Percentiles rank a stretch among this genome's conserved stretches.
Conservation (phyloP, 2,329 filamentous ascomycete species). For the Penicillium occitanis region DNA sequence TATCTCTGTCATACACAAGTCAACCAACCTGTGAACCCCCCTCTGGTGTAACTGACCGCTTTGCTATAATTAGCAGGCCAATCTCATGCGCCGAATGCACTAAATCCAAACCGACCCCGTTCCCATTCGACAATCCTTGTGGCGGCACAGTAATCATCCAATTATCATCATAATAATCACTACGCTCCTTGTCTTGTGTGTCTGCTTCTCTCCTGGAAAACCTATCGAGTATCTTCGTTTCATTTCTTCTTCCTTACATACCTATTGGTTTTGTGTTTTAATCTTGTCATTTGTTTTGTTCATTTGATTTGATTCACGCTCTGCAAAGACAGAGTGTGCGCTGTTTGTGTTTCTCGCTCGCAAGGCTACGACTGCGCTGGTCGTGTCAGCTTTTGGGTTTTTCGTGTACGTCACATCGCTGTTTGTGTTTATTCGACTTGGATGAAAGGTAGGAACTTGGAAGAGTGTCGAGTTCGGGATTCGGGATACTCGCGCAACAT, state of each 20-base stretch:
- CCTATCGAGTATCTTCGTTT: not conserved
- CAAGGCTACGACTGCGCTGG: conserved; percentile 19
- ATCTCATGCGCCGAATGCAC: conserved; percentile 4
- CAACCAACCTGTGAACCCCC: too few relatives aligned
- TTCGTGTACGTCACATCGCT: not conserved
- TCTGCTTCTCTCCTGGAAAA: not conserved
- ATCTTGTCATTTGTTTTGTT: conserved; percentile 1
- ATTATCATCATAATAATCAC: not conserved
- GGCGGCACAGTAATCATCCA: conserved; percentile 4
- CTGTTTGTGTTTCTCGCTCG: conserved; percentile 8
- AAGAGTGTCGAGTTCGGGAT: not conserved
- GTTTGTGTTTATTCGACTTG: not conserved
- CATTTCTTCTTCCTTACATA: conserved; percentile 6
- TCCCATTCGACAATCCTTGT: conserved; percentile 16
- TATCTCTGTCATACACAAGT: not conserved
- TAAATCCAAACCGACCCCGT: conserved; percentile 7
- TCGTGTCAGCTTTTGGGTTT: conserved; percentile 10
- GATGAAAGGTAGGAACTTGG: not conserved
- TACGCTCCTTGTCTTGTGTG: conserved; percentile 1
- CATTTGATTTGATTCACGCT: not conserved
- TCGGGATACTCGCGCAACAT: not conserved
- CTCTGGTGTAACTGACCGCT: conserved; percentile 15
- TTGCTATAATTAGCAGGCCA: conserved; percentile 21
- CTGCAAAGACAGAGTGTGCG: conserved; percentile 1
- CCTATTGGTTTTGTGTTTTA: conserved; percentile 5